These are phyloP conservation scores for Camellia granthamiana DNA, from an alignment of 148 eudicot genomes.

Conservation along the genomic window DNA sequence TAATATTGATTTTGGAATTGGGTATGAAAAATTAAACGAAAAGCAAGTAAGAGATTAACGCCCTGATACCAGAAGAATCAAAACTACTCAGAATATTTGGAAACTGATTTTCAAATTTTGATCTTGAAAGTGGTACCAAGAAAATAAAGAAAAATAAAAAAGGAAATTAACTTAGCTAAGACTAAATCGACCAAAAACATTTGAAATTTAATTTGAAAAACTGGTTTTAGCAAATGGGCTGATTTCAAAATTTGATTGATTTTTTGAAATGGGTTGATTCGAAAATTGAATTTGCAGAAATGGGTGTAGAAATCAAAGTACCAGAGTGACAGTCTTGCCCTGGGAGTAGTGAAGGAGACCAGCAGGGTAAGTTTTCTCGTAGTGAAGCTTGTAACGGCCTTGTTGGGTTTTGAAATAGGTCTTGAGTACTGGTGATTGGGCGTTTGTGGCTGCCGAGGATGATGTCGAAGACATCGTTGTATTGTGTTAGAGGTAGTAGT, in stretches of 20 bases:
- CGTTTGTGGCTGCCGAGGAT: constrained; percentile 34
- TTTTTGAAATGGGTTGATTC: not conserved
- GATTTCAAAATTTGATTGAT: not conserved
- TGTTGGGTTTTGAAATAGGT: constrained; percentile 90
- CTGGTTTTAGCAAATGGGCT: not conserved
- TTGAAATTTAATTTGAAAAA: not conserved
- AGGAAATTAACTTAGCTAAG: not conserved
- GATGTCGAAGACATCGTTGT: constrained; percentile 37
- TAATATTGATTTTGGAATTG: not conserved
- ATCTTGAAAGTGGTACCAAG: not conserved
- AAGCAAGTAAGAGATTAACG: not conserved
- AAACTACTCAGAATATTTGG: not conserved
- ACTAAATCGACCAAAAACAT: not conserved
- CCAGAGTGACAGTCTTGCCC: constrained; percentile 87
- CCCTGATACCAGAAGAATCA: not conserved
- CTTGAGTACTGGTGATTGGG: constrained; percentile 54
- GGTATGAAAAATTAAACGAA: not conserved
- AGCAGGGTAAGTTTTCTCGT: constrained; percentile 78
- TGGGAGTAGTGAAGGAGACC: constrained; percentile 76
- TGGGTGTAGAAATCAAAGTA: not conserved
- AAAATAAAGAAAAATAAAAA: not conserved
- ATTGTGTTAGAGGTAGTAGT: constrained; percentile 9
- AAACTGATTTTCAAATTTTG: not conserved
- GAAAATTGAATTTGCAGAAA: not conserved
- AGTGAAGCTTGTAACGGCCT: constrained; percentile 85